Conservation (phyloP, 495 filamentous ascomycete species). For the Penicillium malachiteum region DNA sequence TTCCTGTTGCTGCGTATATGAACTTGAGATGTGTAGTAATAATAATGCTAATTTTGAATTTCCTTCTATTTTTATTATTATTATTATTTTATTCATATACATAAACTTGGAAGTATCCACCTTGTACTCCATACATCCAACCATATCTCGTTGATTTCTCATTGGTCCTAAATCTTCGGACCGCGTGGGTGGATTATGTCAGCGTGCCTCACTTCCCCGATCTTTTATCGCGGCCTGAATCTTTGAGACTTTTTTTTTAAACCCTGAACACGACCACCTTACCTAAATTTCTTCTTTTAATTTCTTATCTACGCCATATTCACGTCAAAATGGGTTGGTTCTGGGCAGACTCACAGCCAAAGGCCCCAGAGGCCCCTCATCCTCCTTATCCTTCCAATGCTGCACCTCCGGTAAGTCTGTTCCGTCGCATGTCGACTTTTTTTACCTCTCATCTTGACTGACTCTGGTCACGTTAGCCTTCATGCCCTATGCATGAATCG, state of each 20-base stretch:
- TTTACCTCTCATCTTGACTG: conserved; percentile 19
- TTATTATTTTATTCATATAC: background rate
- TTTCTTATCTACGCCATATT: background rate
- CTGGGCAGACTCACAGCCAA: conserved; percentile 74
- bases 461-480: conserved; percentile 59
- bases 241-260: conserved; percentile 4
- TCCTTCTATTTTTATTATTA: background rate
- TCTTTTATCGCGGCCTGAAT: conserved; percentile 18
- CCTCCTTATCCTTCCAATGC: conserved; percentile 33
- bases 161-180: background rate
- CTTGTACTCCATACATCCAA: background rate
- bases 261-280: conserved; percentile 1
- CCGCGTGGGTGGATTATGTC: conserved; percentile 49
- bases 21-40: background rate
- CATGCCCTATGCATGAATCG: conserved; percentile 86
- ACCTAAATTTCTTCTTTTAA: conserved; percentile 1
- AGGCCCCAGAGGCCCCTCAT: conserved; percentile 44
- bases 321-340: conserved; percentile 85
- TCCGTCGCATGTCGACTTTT: background rate
- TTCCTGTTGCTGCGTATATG: background rate
- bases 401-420: conserved; percentile 66
- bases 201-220: conserved; percentile 55
- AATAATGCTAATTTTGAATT: background rate
- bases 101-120: background rate
- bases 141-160: conserved; percentile 2